Base-by-base conservation (phyloP, 768 basidiomycete genomes). In the Auricularia heimuer region DNA sequence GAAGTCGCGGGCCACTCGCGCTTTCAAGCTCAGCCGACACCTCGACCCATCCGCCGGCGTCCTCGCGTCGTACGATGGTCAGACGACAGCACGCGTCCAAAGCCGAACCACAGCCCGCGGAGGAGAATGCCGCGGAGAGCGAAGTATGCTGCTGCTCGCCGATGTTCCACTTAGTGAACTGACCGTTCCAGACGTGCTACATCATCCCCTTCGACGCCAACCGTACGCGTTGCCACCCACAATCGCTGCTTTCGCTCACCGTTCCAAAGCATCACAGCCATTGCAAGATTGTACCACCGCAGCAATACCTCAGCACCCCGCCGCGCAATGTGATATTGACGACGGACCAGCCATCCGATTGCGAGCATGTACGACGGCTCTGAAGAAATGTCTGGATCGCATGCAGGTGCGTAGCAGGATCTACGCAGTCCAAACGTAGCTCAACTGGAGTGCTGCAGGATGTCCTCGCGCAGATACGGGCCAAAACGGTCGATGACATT, bases 381-480 rank as follows among this genome's bases (percentile, higher is more conserved):
- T 60, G 24, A 29, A 60, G 56, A 60, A 35, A 35, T 60, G 56
- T 18, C 56, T 60, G 11, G 56, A 60, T 18, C 56, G 56, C 24
- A 60, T 60, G 56, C 29, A 60, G 56, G 56, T 60, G 29, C 24
- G 56, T 18, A 18, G 18, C 18, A 18, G 1, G 16, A 10, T 18
- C 47, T 6, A 18, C 21, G 47, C 8, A 18, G 21, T 67, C 34
- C 65, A 62, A 42, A 37, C 58, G 37, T 24, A 44, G 42, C 47
- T 34, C 34, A 68, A 3, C 69, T 61, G 21, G 24, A 29, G 11
- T 51, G 7, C 12, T 6, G 2, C 65, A 87, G 85, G 70, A 70
- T 56, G 78, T 85, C 21, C 74, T 84, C 3, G 74, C 76, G 18
- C 71, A 76, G 0, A 70, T 89, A 12, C 80, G 87, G 67, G 76